phyloP scores from a whole-genome alignment of 371 early-diverging fungal genomes.

The Mucor piriformis region DNA sequence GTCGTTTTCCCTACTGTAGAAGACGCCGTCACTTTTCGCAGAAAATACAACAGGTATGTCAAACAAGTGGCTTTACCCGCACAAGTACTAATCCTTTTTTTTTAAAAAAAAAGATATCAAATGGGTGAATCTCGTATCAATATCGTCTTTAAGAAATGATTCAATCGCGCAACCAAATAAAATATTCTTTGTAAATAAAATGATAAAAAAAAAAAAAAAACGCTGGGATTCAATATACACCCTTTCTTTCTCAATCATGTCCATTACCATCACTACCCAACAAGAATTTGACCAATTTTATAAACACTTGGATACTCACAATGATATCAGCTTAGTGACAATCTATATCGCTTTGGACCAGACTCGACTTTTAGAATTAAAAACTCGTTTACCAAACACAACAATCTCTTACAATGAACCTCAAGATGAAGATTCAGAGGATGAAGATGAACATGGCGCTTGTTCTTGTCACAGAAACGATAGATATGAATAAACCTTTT shows the following conservation, averaged over 20 bases:
- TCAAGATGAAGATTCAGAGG: neutral
- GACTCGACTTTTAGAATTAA: neutral
- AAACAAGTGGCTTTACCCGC: too few species aligned
- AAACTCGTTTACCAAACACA: constrained; percentile 1
- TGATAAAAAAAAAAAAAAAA: neutral
- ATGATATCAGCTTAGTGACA: neutral
- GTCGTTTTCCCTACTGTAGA: constrained; percentile 8
- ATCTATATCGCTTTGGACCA: neutral
- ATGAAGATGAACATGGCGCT: constrained; percentile 3
- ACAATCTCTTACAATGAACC: constrained; percentile 4
- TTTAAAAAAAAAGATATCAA: neutral
- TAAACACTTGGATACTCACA: neutral
- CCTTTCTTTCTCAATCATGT: neutral
- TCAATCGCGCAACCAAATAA: neutral
- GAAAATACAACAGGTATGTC: constrained; percentile 21
- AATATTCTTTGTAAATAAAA: neutral
- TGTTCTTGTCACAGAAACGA: constrained; percentile 7
- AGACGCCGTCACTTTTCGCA: constrained; percentile 18
- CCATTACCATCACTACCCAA: neutral
- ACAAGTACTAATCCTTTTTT: too few species aligned
- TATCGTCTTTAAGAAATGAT: constrained; percentile 16
- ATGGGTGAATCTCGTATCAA: constrained; percentile 14
- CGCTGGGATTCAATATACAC: neutral
- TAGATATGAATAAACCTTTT: constrained; percentile 4
- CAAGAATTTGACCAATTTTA: constrained; percentile 2